Conservation (phyloP, 257 asterid genomes). For the Linderniella brevidens region DNA sequence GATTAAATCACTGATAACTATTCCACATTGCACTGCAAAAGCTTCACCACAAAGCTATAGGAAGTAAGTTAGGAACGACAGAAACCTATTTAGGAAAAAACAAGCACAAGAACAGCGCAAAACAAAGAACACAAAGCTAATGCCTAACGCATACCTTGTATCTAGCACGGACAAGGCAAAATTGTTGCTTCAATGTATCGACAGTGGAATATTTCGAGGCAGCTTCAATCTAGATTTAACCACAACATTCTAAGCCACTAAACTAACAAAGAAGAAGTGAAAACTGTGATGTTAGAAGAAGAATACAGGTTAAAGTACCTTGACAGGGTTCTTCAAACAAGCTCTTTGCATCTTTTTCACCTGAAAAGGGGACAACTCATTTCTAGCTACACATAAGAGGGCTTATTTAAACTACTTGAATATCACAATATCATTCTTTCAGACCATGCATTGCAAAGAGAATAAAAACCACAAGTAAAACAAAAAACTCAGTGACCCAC, state of each 20-base stretch:
- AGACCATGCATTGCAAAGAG: too few species aligned
- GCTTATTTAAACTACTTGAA: too few species aligned
- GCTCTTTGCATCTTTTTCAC: slow-evolving; percentile 90
- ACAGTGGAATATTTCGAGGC: slow-evolving; percentile 83
- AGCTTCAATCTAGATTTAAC: slow-evolving; percentile 61
- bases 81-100: too few species aligned
- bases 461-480: too few species aligned
- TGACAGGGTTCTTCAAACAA: slow-evolving; percentile 78
- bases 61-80: neutral
- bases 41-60: slow-evolving; percentile 28
- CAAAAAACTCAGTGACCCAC: too few species aligned
- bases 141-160: slow-evolving; percentile 35
- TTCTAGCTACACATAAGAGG: neutral
- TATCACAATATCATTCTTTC: too few species aligned
- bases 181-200: slow-evolving; percentile 78
- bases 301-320: slow-evolving; percentile 24
- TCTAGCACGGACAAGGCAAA: slow-evolving; percentile 66
- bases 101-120: too few species aligned
- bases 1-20: slow-evolving; percentile 1
- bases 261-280: neutral
- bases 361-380: slow-evolving; percentile 20
- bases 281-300: slow-evolving; percentile 3
- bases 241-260: neutral
- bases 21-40: neutral
- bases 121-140: too few species aligned